Evolutionary conservation across 2,329 filamentous ascomycete genomes (phyloP).

Genomic region (Seiridium unicorne): DNA sequence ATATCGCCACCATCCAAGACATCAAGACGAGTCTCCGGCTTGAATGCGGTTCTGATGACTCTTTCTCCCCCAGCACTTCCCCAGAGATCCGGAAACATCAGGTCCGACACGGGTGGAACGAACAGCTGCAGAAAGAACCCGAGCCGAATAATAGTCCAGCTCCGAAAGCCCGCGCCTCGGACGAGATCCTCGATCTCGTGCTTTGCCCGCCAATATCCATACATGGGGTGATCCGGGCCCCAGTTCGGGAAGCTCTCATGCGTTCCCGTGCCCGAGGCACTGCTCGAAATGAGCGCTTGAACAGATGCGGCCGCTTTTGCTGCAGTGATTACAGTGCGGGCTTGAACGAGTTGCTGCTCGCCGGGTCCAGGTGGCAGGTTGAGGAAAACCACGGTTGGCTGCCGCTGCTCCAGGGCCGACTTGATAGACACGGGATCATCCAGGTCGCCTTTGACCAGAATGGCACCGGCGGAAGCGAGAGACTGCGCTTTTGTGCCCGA

Average conservation of each 20-base stretch:
- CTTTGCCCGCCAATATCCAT: conserved; percentile 5
- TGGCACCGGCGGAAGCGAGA: not conserved
- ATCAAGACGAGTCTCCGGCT: not conserved
- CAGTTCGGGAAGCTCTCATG: not conserved
- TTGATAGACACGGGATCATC: not conserved
- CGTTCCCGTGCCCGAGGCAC: not conserved
- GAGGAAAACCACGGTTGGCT: not conserved
- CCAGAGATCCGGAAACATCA: conserved; percentile 7
- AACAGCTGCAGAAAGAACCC: not conserved
- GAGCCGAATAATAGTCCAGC: conserved; percentile 1
- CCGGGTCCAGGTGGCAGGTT: not conserved
- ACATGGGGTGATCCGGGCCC: not conserved
- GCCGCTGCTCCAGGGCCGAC: not conserved
- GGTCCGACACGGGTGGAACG: not conserved
- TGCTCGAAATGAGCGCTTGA: not conserved
- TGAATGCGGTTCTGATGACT: not conserved
- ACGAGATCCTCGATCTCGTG: conserved; percentile 7
- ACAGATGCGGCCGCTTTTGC: not conserved
- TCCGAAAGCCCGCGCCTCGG: not conserved
- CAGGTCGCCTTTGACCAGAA: conserved; percentile 5
- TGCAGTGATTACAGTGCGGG: not conserved
- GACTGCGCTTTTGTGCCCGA: not conserved
- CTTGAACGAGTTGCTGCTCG: not conserved
- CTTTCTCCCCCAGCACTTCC: not conserved
- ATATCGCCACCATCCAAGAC: conserved; percentile 4